A percentile compares a stretch with the other conserved stretches of the same genome.
Evolutionary conservation across 495 filamentous ascomycete genomes (phyloP).

Genomic region (Daldinia concentrica): DNA sequence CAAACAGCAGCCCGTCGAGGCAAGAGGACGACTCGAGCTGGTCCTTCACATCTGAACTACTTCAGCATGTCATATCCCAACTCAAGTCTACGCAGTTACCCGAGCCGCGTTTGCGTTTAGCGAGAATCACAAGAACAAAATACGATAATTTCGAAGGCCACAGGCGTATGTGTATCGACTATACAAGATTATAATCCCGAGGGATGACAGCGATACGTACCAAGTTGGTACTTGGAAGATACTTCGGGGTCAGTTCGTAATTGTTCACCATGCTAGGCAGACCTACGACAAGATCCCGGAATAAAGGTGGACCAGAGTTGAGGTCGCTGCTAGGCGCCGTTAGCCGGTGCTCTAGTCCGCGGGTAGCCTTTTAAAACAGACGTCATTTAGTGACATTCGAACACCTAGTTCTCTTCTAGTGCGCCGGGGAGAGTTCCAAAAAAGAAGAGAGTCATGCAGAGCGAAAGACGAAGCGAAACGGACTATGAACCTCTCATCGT

Average conservation of each 20-base stretch:
- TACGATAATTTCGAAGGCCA: slow-evolving; percentile 32
- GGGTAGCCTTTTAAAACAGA: slow-evolving; percentile 39
- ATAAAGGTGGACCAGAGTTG: slow-evolving; percentile 25
- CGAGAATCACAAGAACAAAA: slow-evolving; percentile 30
- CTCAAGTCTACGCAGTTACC: slow-evolving; percentile 35
- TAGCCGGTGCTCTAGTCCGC: slow-evolving; percentile 29
- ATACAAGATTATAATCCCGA: slow-evolving; percentile 12
- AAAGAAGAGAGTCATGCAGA: slow-evolving; percentile 20
- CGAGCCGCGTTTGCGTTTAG: slow-evolving; percentile 31
- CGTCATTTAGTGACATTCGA: slow-evolving; percentile 11
- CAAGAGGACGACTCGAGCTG: slow-evolving; percentile 1
- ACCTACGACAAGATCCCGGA: slow-evolving; percentile 7
- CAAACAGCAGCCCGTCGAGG: slow-evolving; percentile 12
- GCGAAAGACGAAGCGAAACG: slow-evolving; percentile 24
- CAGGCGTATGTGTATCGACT: slow-evolving; percentile 26
- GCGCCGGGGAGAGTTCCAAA: slow-evolving; percentile 21
- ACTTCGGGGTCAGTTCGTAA: slow-evolving; percentile 25
- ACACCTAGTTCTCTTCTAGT: slow-evolving; percentile 9
- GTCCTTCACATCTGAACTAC: slow-evolving; percentile 14
- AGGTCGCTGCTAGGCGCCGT: slow-evolving; percentile 24
- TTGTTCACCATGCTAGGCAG: slow-evolving; percentile 9
- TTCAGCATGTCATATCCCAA: slow-evolving; percentile 20
- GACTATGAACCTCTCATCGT: slow-evolving; percentile 27
- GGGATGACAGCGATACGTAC: slow-evolving; percentile 19
- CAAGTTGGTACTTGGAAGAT: slow-evolving; percentile 33